Evolutionary conservation across 305 asterid genomes (phyloP), one percentile per base, ranked within the genome.

Genomic region (Coffea humblotiana): DNA sequence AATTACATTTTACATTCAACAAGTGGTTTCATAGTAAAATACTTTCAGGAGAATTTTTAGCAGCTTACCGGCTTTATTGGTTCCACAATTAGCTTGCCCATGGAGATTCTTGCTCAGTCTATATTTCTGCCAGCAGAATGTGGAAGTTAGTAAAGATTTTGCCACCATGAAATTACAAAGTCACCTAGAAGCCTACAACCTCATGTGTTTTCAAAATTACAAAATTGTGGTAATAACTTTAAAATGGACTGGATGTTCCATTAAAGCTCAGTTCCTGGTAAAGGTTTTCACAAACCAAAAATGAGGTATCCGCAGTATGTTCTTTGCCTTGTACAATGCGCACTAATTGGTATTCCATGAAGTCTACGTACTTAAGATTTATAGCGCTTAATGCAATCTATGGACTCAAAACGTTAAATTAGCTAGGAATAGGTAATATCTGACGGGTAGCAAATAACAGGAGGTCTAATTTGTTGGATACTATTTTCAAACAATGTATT

Each of bases 91-190:
- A 32, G 97, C 86, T 82, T 93, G 99, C 79, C 92, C 94, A 67
- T 93, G 92, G 77, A 91, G 88, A 86, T 90, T 96, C 83, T 96
- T 96, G 82, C 99, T 91, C 82, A 94, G 97, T 79, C 98, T 91
- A 85, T 93, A 96, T 85, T 96, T 96, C 98, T 96, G 97, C 78
- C 68, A 83, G 74, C 77, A 79, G 67, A 85, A 83, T 37, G 45
- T 25, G 56, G 77, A 77, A 77, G 81, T 88, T 43, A 85, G 78
- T 18, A 29, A 54, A 23, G 66, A 56, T 47, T 18, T 70, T 73
- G 52, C 61, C 27, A 16, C 35, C 61, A 8, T 19, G 25, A 27
- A 23, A 40, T 14, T 72, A 72, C 13, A 43, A 35, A 27, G 23
- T 68, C 64, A 71, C 21, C 51, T 48, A 66, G 29, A 60, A 58